Evolutionary conservation across 805 yeast genomes (phyloP), one percentile per base, ranked within the genome.

Genomic region (Soucietia sequanensis): DNA sequence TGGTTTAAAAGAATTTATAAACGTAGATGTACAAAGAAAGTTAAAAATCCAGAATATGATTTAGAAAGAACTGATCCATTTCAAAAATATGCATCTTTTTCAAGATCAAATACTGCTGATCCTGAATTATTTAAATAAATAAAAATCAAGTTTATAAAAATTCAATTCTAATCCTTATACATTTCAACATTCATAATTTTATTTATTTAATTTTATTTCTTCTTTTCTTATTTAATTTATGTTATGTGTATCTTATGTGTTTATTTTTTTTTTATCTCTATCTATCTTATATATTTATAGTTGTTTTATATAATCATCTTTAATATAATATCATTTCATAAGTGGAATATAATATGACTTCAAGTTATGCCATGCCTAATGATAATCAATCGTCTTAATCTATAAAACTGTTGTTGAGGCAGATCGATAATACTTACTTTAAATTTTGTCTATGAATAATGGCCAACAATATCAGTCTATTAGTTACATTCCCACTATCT

Each of bases 31-130:
- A 30, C 18, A 2, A 47, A 40, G 23, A 37, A 41, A 19, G 52
- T 41, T 7, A 42, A 34, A 17, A 57, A 54, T 35, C 68, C 70
- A 3, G 68, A 61, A 43, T 54, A 61, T 39, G 70, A 64, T 29
- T 57, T 64, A 47, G 68, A 60, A 42, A 57, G 68, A 45, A 53
- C 53, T 30, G 70, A 64, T 46, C 68, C 69, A 10, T 66, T 66
- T 52, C 44, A 62, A 43, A 54, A 52, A 43, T 65, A 62, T 40
- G 67, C 70, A 2, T 60, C 70, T 3, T 64, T 64, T 43, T 63
- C 71, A 22, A 58, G 65, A 45, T 41, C 55, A 27, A 62, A 58
- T 47, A n/a, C n/a, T n/a, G n/a, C n/a, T n/a, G 29, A 27, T 27
- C 29, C 29, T 14, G 29, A 27, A 27, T 15, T 27, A 19, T n/a